Base-by-base conservation (phyloP, 768 basidiomycete species). In the Hortiboletus campestris region DNA sequence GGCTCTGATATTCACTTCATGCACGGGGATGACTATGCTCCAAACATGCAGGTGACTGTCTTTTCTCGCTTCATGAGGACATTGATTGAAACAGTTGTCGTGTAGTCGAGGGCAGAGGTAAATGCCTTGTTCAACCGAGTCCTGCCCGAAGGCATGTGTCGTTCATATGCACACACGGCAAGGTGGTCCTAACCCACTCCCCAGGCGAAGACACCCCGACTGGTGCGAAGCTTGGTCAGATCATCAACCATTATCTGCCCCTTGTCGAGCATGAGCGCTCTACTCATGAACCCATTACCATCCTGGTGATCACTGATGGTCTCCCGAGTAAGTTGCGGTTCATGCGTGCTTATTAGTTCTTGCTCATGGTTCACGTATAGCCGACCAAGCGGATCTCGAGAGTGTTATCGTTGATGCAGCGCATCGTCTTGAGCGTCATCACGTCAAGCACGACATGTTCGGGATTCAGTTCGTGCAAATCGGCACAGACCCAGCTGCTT, bases 381-480 rank as follows among this genome's bases (percentile, higher is more conserved):
- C 57, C 53, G 73, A 69, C 60, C 67, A 63, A 22, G 52, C 42
- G 10, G 63, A 67, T 1, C 60, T 71, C 9, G 61, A 66, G 46
- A 57, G 53, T 8, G 69, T 70, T 2, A 68, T 78, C 11, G 69
- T 78, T 16, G 64, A 68, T 6, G 64, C 70, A 17, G 78, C 78
- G 3, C 70, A 70, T 29, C 66, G 76, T 29, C 72, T 79, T 19
- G 78, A 79, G 46, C 65, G 64, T 36, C 69, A 64, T 1, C 62
- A 62, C 4, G 67, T 70, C 49, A 75, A 66, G 25, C 61, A 70
- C 2, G 66, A 71, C n/a, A 75, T 75, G 65, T 68, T 81, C 6
- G 76, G 79, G 11, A 68, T 81, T 29, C 76, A 78, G 40, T 77
- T 81, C 38, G 67, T 81, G 35, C 80, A 80, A 58, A 75, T 80